These are phyloP conservation scores for Erythrophleum ivorense DNA, from an alignment of 331 rosid species.

Conservation along the genomic window DNA sequence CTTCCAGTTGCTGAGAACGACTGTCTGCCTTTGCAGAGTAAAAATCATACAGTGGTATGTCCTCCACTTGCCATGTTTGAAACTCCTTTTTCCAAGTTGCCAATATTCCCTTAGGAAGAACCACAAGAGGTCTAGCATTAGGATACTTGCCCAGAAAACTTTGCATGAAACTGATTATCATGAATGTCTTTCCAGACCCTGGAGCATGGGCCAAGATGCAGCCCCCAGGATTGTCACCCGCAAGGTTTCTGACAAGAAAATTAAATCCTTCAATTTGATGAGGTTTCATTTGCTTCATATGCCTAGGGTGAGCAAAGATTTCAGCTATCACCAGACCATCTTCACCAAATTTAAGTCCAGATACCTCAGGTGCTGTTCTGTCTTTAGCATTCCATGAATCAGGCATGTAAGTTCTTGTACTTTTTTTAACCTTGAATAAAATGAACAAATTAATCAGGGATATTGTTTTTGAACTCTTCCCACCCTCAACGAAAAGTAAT, in stretches of 20 bases:
- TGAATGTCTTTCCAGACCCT: conserved; percentile 95
- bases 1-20: conserved; percentile 72
- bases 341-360: conserved; percentile 59
- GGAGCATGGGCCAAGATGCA: conserved; percentile 98
- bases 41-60: conserved; percentile 76
- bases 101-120: conserved; percentile 96
- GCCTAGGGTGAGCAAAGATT: conserved; percentile 85
- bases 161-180: conserved; percentile 97
- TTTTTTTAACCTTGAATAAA: conserved; percentile 67
- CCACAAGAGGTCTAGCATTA: conserved; percentile 83
- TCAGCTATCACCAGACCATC: conserved; percentile 59
- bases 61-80: conserved; percentile 89
- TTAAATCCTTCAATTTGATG: conserved; percentile 95
- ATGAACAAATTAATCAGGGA: background rate
- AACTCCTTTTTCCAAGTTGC: conserved; percentile 92
- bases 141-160: conserved; percentile 94
- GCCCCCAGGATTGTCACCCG: conserved; percentile 86
- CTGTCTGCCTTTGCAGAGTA: conserved; percentile 80
- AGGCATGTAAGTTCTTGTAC: conserved; percentile 62
- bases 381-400: conserved; percentile 65
- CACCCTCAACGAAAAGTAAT: background rate
- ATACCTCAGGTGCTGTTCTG: conserved; percentile 45
- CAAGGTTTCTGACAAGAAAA: conserved; percentile 86
- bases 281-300: conserved; percentile 85
- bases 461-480: background rate